A percentile compares a stretch with the other conserved stretches of the same genome.
Conservation (phyloP, 352 stramenopile genomes). For the Globisporangium spiculum region DNA sequence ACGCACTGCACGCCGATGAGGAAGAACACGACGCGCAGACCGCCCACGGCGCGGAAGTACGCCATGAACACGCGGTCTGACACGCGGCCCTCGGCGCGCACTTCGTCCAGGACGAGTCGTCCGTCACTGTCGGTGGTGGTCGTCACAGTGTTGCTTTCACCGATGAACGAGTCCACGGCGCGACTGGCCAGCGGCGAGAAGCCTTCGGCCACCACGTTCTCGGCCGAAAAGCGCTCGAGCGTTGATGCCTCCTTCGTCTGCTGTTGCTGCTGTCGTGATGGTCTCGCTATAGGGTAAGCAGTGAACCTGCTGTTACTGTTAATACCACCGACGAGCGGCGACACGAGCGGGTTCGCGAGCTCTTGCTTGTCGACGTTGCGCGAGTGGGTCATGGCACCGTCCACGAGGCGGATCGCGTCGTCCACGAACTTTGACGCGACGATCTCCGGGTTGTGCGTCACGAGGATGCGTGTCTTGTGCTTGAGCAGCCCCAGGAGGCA, state of each 20-base stretch:
- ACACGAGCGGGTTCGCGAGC: conserved; percentile 30
- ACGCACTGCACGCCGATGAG: conserved; percentile 64
- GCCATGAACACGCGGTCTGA: conserved; percentile 36
- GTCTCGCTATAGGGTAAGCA: background rate
- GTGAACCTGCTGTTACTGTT: conserved; percentile 1
- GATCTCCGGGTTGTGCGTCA: conserved; percentile 68
- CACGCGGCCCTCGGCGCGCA: conserved; percentile 30
- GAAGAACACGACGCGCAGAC: conserved; percentile 39
- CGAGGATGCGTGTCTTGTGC: conserved; percentile 67
- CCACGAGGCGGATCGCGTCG: conserved; percentile 50
- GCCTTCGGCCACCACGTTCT: conserved; percentile 26
- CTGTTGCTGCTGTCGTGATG: conserved; percentile 10
- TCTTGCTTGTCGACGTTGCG: conserved; percentile 38
- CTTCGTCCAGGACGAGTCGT: conserved; percentile 31
- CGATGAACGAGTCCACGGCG: conserved; percentile 32
- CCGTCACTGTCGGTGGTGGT: background rate
- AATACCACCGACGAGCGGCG: conserved; percentile 30
- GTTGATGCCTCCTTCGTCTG: conserved; percentile 4
- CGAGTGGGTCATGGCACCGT: conserved; percentile 44
- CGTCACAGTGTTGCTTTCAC: conserved; percentile 16
- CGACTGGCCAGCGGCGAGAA: conserved; percentile 34
- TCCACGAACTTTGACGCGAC: conserved; percentile 61
- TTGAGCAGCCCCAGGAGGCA: conserved; percentile 64
- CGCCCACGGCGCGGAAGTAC: conserved; percentile 49
- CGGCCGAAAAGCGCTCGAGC: conserved; percentile 26